Base-by-base conservation (phyloP, 2,329 filamentous ascomycete genomes). In the Pseudogymnoascus sp. region DNA sequence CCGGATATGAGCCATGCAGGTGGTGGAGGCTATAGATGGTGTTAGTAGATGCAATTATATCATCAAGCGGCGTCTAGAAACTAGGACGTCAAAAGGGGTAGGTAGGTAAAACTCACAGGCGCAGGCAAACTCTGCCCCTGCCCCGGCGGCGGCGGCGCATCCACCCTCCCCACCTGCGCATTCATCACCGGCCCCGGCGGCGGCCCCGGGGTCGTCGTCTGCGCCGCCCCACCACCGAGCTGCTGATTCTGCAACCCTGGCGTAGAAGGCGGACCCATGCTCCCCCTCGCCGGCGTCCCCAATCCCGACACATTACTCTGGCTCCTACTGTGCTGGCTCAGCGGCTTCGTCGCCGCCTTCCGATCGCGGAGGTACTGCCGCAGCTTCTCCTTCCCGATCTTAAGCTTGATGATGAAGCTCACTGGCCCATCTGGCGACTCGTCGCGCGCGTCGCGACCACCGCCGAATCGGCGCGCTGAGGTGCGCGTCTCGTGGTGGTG, bases 1-100 rank as follows among this genome's bases (percentile, higher is more conserved):
- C 90, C 88, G 38, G 82, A 77, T 63, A 82, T 79, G 63, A 99
- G 88, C 95, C 95, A 97, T 63, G 84, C 80, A n/a, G 93, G 93
- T 16, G 92, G 87, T 6, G 90, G 86, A 64, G 92, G 91, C 91
- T 96, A 18, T 18, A 18, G 18, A 18, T 18, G 18, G 18, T 18
- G 18, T 18, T 1, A 18, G 18, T 18, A 18, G 18, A 18, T 18
- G 18, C 18, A 18, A 18, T 18, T 18, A 18, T 18, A 18, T 18
- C 18, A 18, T 18, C 1, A 18, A 18, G n/a, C n/a, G n/a, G n/a
- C n/a, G n/a, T n/a, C 18, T 18, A 18, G 18, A 18, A 18, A 18
- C 18, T 18, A 1, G 18, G 18, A 1, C 1, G 18, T 43, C 63
- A 62, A 63, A 59, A 64, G 65, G 69, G 42, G 61, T 43, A 25